A percentile compares a stretch with the other conserved stretches of the same genome.
These are phyloP conservation scores for Calonectria leucothoes DNA, from an alignment of 2,329 filamentous ascomycete genomes.

Conservation along the genomic window DNA sequence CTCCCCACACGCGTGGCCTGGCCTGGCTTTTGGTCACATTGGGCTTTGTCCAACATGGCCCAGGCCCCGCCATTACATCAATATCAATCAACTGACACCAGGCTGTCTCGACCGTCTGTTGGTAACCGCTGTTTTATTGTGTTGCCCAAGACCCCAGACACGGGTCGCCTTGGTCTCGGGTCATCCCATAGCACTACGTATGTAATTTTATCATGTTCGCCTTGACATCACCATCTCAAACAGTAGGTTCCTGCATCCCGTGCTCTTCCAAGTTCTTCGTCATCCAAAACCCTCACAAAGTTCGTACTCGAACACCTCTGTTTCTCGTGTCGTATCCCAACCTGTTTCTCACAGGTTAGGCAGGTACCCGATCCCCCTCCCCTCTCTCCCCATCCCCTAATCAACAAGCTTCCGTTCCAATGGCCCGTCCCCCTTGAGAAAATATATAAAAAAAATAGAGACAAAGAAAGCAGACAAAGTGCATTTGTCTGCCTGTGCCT, in stretches of 20 bases:
- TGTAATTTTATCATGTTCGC: constrained; percentile 6
- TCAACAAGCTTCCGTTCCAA: constrained; percentile 18
- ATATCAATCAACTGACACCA: constrained; percentile 4
- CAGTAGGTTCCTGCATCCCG: constrained; percentile 22
- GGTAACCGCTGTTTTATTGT: constrained; percentile 9
- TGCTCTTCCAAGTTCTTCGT: constrained; percentile 17
- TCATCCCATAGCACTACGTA: constrained; percentile 8
- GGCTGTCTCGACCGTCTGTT: not conserved
- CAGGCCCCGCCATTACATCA: not conserved
- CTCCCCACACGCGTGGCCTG: not conserved
- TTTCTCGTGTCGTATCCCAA: constrained; percentile 33
- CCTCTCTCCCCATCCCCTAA: constrained; percentile 15
- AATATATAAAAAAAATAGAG: constrained; percentile 27
- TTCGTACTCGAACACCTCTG: constrained; percentile 15
- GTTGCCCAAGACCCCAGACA: not conserved
- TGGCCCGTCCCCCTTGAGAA: not conserved
- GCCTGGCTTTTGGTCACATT: too few species aligned
- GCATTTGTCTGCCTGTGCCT: constrained; percentile 31
- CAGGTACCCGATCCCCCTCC: constrained; percentile 9
- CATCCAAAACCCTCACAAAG: constrained; percentile 33
- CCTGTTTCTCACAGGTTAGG: constrained; percentile 33
- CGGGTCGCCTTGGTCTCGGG: not conserved
- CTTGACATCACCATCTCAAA: constrained; percentile 21
- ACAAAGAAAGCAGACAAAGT: constrained; percentile 32
- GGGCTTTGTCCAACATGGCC: not conserved